These are phyloP conservation scores for Pleodorina starrii DNA, from an alignment of 139 green algal genomes.

Conservation along the genomic window DNA sequence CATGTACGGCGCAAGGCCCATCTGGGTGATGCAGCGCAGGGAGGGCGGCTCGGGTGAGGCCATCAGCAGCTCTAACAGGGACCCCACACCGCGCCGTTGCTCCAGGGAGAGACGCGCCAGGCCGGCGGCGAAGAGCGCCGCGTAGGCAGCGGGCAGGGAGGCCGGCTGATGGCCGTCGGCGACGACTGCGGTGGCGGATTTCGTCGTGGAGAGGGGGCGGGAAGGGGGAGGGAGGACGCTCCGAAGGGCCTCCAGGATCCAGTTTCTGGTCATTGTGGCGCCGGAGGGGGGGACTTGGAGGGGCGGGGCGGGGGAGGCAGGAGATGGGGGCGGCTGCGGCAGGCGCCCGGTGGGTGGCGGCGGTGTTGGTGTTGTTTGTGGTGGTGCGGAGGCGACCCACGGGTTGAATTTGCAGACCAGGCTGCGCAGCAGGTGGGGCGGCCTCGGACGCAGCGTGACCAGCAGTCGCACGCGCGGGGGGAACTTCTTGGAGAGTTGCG, in stretches of 20 bases:
- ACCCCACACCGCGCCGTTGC: neutral
- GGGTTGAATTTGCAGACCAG: conserved; percentile 11
- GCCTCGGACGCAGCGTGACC: neutral
- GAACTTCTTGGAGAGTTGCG: too few relatives aligned
- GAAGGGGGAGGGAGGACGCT: too few relatives aligned
- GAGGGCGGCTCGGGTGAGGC: conserved; percentile 33
- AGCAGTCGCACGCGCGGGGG: neutral
- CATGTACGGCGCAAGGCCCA: neutral
- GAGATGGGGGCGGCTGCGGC: neutral
- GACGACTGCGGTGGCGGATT: too few relatives aligned
- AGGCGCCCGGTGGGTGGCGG: too few relatives aligned
- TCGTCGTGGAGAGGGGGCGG: too few relatives aligned
- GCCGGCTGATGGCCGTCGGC: neutral
- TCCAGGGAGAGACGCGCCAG: neutral
- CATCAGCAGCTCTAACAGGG: conserved; percentile 27
- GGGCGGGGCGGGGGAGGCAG: too few relatives aligned
- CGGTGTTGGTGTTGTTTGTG: too few relatives aligned
- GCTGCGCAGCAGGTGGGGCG: neutral
- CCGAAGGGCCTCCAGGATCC: neutral
- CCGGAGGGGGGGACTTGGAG: neutral
- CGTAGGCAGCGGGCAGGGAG: neutral
- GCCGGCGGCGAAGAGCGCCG: neutral
- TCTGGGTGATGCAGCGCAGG: neutral
- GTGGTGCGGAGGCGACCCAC: neutral
- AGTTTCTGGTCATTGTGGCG: too few relatives aligned